Evolutionary conservation across 495 filamentous ascomycete genomes (phyloP).

Genomic region (Pyrenopolyporus hunteri): DNA sequence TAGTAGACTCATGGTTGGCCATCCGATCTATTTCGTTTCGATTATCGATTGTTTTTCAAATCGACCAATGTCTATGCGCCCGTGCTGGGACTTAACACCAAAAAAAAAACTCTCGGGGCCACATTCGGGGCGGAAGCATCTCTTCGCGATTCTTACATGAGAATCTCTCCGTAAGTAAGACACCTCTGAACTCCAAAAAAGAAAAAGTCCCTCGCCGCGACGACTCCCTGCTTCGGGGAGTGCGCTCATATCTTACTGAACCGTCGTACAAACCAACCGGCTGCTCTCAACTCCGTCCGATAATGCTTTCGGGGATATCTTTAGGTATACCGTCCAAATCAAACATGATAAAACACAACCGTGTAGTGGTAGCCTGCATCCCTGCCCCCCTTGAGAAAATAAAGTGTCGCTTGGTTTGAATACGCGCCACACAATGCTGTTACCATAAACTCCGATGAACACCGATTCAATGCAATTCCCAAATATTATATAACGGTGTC

Average conservation of each 20-base stretch:
- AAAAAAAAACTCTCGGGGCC: not conserved
- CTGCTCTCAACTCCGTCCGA: constrained; percentile 12
- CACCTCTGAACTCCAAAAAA: constrained; percentile 9
- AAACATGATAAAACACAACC: constrained; percentile 1
- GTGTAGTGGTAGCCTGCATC: not conserved
- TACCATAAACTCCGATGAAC: constrained; percentile 11
- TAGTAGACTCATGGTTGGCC: too few species aligned
- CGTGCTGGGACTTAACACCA: constrained; percentile 3
- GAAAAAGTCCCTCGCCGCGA: not conserved
- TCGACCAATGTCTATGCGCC: constrained; percentile 15
- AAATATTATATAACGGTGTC: not conserved
- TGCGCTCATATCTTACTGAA: not conserved
- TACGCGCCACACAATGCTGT: not conserved
- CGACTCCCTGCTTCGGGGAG: not conserved
- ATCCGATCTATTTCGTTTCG: too few species aligned
- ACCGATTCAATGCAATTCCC: constrained; percentile 15
- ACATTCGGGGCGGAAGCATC: too few species aligned
- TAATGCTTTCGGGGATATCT: constrained; percentile 27
- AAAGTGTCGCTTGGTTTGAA: not conserved
- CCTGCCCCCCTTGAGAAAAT: not conserved
- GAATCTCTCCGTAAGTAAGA: too few species aligned
- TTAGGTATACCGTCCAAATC: constrained; percentile 13
- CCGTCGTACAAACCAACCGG: not conserved
- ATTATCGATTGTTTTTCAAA: too few species aligned
- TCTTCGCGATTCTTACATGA: too few species aligned